A percentile compares a stretch with the other conserved stretches of the same genome.
These are phyloP conservation scores for Jaltomata sinuosa DNA, from an alignment of 257 asterid genomes.

Conservation along the genomic window DNA sequence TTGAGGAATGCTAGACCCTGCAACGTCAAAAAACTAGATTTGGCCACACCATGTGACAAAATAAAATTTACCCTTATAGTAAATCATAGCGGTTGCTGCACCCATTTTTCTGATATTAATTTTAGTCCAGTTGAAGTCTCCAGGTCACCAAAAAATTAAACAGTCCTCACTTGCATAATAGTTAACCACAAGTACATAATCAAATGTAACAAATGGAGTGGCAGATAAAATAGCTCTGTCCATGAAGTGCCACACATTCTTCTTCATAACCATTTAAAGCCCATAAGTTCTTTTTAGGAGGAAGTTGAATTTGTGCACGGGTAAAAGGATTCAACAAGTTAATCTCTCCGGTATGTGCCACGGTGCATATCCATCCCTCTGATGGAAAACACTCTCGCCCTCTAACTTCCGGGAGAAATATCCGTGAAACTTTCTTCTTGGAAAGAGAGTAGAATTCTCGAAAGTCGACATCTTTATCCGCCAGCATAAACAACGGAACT, in stretches of 20 bases:
- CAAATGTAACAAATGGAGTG: neutral
- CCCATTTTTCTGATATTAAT: no score
- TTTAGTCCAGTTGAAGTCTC: neutral
- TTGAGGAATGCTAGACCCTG: neutral
- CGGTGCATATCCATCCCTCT: neutral
- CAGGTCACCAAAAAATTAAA: no score
- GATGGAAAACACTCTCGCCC: neutral
- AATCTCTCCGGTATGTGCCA: neutral
- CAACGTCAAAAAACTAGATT: neutral
- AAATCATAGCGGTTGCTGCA: neutral
- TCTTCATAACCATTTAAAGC: neutral
- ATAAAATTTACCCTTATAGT: neutral
- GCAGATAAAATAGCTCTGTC: neutral
- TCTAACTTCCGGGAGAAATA: no score
- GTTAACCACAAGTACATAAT: neutral
- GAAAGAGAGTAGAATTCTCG: no score
- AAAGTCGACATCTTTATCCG: neutral
- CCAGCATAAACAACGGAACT: neutral
- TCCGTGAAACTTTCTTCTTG: no score
- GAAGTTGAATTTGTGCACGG: neutral
- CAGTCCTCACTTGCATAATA: neutral
- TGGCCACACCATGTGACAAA: neutral
- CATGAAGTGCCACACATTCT: neutral
- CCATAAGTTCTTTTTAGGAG: neutral
- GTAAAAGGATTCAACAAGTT: neutral